Percentiles rank a stretch among this genome's conserved stretches.
These are phyloP conservation scores for Leptomonas pyrrhocoris DNA, from an alignment of 208 protist species.

Conservation along the genomic window DNA sequence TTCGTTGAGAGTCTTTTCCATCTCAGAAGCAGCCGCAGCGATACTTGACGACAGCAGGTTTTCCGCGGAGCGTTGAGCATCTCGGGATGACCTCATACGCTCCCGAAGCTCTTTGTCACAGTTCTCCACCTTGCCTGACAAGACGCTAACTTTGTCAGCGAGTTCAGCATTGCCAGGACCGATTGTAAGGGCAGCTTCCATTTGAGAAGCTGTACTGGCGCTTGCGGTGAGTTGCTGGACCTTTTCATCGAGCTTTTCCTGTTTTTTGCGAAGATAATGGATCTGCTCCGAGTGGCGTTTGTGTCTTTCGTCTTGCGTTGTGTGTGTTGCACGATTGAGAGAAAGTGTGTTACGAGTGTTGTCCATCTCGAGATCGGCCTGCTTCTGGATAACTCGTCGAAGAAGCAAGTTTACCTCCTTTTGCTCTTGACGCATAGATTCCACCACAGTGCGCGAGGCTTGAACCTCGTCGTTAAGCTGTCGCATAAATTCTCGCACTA, in stretches of 20 bases:
- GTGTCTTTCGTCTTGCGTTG: neutral
- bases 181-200: neutral
- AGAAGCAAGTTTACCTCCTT: conserved; percentile 50
- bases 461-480: conserved; percentile 59
- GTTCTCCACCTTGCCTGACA: neutral
- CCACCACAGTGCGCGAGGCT: conserved; percentile 29
- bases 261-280: conserved; percentile 30
- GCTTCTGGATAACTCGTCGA: conserved; percentile 53
- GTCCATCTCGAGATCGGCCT: conserved; percentile 64
- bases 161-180: neutral
- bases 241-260: conserved; percentile 34
- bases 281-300: conserved; percentile 32
- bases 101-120: neutral
- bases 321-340: conserved; percentile 9
- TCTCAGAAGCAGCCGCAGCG: neutral
- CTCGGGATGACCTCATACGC: neutral
- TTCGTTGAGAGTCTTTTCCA: neutral
- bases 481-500: conserved; percentile 59
- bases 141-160: neutral
- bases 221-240: conserved; percentile 9
- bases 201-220: neutral
- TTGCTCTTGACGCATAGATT: conserved; percentile 49
- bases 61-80: neutral
- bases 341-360: conserved; percentile 36
- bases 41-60: neutral